Percentiles rank a stretch among this genome's conserved stretches.
These are phyloP conservation scores for Bretschneidera sinensis DNA, from an alignment of 345 rosid genomes.

Conservation along the genomic window DNA sequence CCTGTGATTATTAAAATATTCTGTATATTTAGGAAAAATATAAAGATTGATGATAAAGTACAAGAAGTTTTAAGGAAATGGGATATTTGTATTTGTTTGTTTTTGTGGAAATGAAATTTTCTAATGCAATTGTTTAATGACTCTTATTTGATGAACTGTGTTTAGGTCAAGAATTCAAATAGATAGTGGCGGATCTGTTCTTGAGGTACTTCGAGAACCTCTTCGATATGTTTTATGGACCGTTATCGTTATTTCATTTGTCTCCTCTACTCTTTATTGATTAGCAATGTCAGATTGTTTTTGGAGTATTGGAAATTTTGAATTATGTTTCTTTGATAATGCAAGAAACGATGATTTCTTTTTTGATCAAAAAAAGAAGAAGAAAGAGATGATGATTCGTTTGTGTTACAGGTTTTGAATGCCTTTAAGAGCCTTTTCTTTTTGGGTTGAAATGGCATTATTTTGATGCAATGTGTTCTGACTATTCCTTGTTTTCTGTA, in stretches of 20 bases:
- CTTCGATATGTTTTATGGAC: neutral
- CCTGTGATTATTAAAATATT: too few species aligned
- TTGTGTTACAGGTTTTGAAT: neutral
- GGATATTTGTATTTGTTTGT: neutral
- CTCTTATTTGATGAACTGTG: neutral
- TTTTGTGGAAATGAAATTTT: neutral
- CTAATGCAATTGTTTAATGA: neutral
- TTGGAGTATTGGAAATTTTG: too few species aligned
- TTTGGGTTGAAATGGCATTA: neutral
- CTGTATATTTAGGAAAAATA: too few species aligned
- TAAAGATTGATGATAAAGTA: too few species aligned
- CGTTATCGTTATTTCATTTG: neutral
- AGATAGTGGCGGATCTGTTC: conserved; percentile 31
- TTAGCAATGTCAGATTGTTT: neutral
- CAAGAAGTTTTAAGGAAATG: neutral
- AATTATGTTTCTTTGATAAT: neutral
- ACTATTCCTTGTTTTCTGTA: conserved; percentile 14
- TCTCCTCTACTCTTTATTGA: neutral
- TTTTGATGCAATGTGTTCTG: neutral
- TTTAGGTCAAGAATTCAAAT: conserved; percentile 48
- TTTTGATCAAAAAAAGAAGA: too few species aligned
- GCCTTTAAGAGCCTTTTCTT: neutral
- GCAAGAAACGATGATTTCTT: neutral
- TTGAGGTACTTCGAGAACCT: conserved; percentile 35
- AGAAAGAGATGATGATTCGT: neutral